Evolutionary conservation across 2,329 filamentous ascomycete species (phyloP), one percentile per base, ranked within the genome.

Genomic region (Leptographium lundbergii): DNA sequence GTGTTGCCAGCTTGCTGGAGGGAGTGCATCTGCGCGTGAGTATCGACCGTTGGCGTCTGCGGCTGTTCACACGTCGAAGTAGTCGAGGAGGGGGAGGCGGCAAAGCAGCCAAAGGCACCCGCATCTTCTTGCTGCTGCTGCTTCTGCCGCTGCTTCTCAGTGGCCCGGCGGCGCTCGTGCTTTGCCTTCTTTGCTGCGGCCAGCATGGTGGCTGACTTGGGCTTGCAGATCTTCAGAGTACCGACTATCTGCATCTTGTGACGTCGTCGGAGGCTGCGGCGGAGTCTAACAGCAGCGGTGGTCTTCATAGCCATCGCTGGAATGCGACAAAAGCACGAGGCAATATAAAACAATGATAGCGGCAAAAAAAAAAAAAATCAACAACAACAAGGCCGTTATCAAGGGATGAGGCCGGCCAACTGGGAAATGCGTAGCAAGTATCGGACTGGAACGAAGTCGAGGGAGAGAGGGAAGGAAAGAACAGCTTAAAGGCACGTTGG

Each of bases 241-340:
- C n/a, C 36, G 24, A 47, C 17, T 19, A 56, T 22, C 14, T 47
- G 54, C 14, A 25, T 17, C 14, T 24, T 19, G 39, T 45, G 56
- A 22, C 60, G 59, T 29, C 57, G 60, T n/a, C 54, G 60, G 29
- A 56, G 45, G 52, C 58, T 53, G 27, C 57, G 56, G 36, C 57
- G 61, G 6, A 58, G 55, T 48, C 39, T 25, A 32, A 22, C 36
- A 19, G 58, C 47, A 17, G 56, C 36, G 32, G 52, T 56, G 5
- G 56, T 58, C 56, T 61, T 63, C 52, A 57, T 14, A 54, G 62
- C 50, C 60, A 63, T 61, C 7, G 25, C 29, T 22, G 29, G 54
- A 29, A 51, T 19, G 24, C 48, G 14, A 29, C 14, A 29, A 19
- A 29, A 14, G 24, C 48, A 10, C 17, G 42, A n/a, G 42, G 42